Conservation (phyloP, 2,329 filamentous ascomycete genomes). For the Fusarium sambucinum region DNA sequence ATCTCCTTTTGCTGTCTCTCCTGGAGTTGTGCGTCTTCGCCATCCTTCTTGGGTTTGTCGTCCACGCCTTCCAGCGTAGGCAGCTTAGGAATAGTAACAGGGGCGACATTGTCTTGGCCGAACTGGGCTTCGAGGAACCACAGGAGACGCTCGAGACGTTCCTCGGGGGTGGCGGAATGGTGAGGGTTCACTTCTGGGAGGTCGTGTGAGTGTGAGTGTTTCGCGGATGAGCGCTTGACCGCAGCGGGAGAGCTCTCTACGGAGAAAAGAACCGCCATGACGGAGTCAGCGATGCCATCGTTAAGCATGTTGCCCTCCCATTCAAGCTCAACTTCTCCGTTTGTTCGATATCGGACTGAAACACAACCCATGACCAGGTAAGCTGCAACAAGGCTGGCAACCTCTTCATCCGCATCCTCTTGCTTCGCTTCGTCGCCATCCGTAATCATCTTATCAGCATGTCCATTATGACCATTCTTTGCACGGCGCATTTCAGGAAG, state of each 20-base stretch:
- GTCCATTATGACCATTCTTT: conserved; percentile 52
- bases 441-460: conserved; percentile 53
- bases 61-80: conserved; percentile 55
- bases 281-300: conserved; percentile 96
- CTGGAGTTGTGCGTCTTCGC: conserved; percentile 60
- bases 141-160: conserved; percentile 86
- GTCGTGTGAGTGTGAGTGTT: conserved; percentile 54
- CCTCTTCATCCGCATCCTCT: conserved; percentile 75
- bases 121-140: conserved; percentile 99
- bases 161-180: conserved; percentile 75
- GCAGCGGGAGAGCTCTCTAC: conserved; percentile 95
- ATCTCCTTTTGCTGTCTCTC: conserved; percentile 77
- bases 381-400: conserved; percentile 65
- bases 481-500: conserved; percentile 66
- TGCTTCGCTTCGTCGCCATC: conserved; percentile 51
- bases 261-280: conserved; percentile 91
- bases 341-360: conserved; percentile 79
- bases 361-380: conserved; percentile 92
- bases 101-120: conserved; percentile 82
- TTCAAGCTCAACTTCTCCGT: conserved; percentile 87
- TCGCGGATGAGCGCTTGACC: conserved; percentile 74
- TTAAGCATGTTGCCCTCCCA: conserved; percentile 99
- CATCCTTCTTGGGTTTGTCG: conserved; percentile 51
- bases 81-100: conserved; percentile 75
- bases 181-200: conserved; percentile 75